A percentile compares a stretch with the other conserved stretches of the same genome.
These are phyloP conservation scores for Apiotrichum domesticum DNA, from an alignment of 1,284 basidiomycete species.

Conservation along the genomic window DNA sequence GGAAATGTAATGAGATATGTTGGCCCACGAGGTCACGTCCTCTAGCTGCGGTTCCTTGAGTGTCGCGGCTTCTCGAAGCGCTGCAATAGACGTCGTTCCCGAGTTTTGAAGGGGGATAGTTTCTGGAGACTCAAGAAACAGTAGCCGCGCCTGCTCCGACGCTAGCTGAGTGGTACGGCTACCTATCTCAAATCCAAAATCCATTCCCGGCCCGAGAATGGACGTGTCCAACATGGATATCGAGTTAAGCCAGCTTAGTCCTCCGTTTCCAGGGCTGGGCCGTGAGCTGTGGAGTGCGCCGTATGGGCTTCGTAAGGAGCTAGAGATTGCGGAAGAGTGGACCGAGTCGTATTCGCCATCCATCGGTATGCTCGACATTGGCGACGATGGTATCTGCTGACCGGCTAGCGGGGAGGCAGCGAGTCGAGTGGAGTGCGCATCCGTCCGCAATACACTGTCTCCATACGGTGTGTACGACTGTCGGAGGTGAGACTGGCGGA, in stretches of 20 bases:
- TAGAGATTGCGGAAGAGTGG: too few species aligned
- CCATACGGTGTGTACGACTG: constrained; percentile 6
- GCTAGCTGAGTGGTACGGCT: constrained; percentile 13
- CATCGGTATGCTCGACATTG: neutral
- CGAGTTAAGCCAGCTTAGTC: constrained; percentile 24
- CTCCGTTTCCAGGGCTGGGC: constrained; percentile 11
- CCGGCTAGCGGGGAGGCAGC: neutral
- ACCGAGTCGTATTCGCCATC: too few species aligned
- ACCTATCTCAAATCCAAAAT: constrained; percentile 12
- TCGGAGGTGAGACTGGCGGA: neutral
- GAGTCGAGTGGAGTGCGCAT: neutral
- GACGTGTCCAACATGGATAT: constrained; percentile 6
- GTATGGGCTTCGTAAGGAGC: too few species aligned
- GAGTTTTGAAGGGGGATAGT: constrained; percentile 7
- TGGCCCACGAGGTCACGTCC: constrained; percentile 43
- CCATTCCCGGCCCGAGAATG: constrained; percentile 5
- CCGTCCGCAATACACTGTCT: neutral
- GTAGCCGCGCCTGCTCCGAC: constrained; percentile 37
- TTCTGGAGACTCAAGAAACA: constrained; percentile 34
- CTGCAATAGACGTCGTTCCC: neutral
- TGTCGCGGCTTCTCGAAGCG: neutral
- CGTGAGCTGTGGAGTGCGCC: neutral
- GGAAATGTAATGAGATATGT: constrained; percentile 43
- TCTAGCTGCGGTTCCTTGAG: constrained; percentile 37
- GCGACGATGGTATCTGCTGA: neutral